A percentile compares a stretch with the other conserved stretches of the same genome.
These are phyloP conservation scores for Metschnikowia shivogae DNA, from an alignment of 805 yeast genomes.

Conservation along the genomic window DNA sequence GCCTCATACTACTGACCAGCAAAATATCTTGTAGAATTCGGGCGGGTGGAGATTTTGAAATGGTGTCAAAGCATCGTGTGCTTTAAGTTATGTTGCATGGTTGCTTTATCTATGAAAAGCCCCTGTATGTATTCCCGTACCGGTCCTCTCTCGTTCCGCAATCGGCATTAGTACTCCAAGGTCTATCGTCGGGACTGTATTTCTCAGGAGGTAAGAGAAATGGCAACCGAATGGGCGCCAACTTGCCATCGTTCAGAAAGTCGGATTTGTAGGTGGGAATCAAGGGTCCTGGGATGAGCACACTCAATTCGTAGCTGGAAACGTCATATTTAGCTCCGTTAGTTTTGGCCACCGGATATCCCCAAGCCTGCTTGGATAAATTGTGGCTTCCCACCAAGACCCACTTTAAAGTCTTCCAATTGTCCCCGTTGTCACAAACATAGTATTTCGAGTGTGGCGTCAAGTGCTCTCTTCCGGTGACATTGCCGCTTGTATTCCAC, in stretches of 20 bases:
- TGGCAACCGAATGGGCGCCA: slow-evolving; percentile 46
- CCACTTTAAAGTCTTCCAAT: slow-evolving; percentile 57
- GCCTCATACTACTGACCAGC: not conserved
- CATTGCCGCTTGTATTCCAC: slow-evolving; percentile 33
- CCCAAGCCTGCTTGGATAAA: slow-evolving; percentile 80
- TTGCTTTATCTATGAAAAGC: not conserved
- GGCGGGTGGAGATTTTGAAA: no score
- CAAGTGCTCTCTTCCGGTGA: slow-evolving; percentile 33
- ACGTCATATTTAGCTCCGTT: slow-evolving; percentile 22
- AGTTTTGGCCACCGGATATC: slow-evolving; percentile 31
- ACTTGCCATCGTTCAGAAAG: slow-evolving; percentile 4
- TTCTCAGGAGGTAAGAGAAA: slow-evolving; percentile 48
- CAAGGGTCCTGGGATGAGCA: slow-evolving; percentile 28
- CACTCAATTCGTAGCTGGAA: slow-evolving; percentile 38
- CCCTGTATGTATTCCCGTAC: slow-evolving; percentile 9
- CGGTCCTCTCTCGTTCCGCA: slow-evolving; percentile 9
- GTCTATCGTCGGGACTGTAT: slow-evolving; percentile 39
- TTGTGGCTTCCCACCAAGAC: slow-evolving; percentile 71
- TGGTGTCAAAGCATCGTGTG: not conserved
- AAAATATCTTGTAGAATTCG: no score
- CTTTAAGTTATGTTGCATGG: not conserved
- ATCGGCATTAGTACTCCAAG: slow-evolving; percentile 42
- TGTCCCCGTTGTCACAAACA: slow-evolving; percentile 48
- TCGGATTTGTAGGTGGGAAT: slow-evolving; percentile 45
- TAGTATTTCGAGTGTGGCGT: slow-evolving; percentile 72